A percentile compares a stretch with the other conserved stretches of the same genome.
Evolutionary conservation across 108 stramenopile genomes (phyloP).

Genomic region (Skeletonema costatum): DNA sequence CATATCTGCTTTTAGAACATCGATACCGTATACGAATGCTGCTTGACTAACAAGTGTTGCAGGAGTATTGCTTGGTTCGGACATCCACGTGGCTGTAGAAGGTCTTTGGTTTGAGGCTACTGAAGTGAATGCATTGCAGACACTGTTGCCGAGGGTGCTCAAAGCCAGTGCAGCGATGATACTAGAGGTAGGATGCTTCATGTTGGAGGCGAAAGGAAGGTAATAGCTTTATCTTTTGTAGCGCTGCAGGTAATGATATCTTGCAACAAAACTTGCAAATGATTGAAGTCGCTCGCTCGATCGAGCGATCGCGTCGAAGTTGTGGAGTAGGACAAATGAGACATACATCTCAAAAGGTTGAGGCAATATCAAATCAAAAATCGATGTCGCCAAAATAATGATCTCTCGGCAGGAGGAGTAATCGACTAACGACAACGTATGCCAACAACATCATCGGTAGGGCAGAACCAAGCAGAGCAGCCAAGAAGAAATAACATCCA

Average conservation of each 20-base stretch:
- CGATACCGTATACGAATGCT: constrained; percentile 29
- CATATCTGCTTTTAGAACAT: constrained; percentile 36
- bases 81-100: constrained; percentile 1
- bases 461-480: neutral
- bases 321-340: too few relatives aligned
- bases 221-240: too few relatives aligned
- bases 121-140: constrained; percentile 11
- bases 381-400: too few relatives aligned
- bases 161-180: neutral
- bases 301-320: too few relatives aligned
- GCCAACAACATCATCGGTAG: neutral
- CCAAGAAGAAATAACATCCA: neutral
- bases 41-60: constrained; percentile 12
- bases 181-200: neutral
- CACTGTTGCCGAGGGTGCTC: neutral
- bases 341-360: too few relatives aligned
- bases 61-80: neutral
- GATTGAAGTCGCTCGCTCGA: too few relatives aligned
- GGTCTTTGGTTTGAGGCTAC: neutral
- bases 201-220: neutral
- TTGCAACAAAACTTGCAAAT: too few relatives aligned
- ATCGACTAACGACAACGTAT: too few relatives aligned
- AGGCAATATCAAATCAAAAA: too few relatives aligned
- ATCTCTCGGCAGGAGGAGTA: too few relatives aligned
- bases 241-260: too few relatives aligned